Evolutionary conservation across 106 monocot species (phyloP).

Genomic region (Chionographis japonica): DNA sequence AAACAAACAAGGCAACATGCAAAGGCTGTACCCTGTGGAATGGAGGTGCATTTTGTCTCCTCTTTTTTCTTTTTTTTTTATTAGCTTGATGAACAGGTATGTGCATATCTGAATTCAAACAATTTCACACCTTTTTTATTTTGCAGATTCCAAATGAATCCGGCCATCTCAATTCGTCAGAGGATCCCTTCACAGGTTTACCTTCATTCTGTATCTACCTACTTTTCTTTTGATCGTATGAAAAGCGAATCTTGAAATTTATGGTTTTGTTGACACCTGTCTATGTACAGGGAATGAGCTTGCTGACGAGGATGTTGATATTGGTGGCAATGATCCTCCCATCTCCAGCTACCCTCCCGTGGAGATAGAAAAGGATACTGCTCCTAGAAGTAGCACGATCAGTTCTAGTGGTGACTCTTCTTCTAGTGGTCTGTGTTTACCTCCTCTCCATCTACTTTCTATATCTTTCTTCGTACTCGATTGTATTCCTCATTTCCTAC

Average conservation of each 20-base stretch:
- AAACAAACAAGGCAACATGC: constrained; percentile 17
- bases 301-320: constrained; percentile 74
- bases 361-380: constrained; percentile 64
- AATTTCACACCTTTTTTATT: constrained; percentile 1
- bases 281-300: constrained; percentile 51
- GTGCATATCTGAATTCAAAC: background rate
- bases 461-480: background rate
- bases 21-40: constrained; percentile 47
- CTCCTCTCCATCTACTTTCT: constrained; percentile 1
- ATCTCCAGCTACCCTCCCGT: constrained; percentile 66
- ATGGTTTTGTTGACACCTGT: background rate
- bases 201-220: background rate
- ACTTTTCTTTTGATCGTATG: background rate
- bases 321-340: constrained; percentile 80
- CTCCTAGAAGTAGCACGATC: constrained; percentile 52
- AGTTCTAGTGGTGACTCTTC: constrained; percentile 77
- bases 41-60: constrained; percentile 39
- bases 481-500: background rate
- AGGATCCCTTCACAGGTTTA: constrained; percentile 55
- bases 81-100: too few species aligned
- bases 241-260: background rate
- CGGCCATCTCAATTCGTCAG: constrained; percentile 66
- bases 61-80: too few species aligned
- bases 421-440: constrained; percentile 68
- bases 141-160: constrained; percentile 58